phyloP scores from a whole-genome alignment of 1,284 basidiomycete species.

The Cryptococcus jaspeensis region DNA sequence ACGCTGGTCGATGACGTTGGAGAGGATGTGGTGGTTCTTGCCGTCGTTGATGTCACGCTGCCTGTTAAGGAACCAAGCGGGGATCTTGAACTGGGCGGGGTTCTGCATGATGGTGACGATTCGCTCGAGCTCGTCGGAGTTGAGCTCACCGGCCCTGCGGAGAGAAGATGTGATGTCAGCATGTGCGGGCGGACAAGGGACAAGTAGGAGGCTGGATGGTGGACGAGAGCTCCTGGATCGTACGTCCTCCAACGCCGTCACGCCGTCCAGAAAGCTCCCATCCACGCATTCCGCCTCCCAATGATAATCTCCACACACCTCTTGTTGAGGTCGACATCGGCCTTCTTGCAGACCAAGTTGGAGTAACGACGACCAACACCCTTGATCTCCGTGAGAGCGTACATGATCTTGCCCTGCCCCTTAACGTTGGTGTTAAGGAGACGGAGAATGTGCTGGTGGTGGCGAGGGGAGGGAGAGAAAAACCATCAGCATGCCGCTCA shows the following conservation, averaged over 20 bases:
- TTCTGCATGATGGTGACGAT: conserved; percentile 99
- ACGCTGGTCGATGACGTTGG: conserved; percentile 98
- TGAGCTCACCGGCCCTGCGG: conserved; percentile 88
- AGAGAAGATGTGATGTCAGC: background rate
- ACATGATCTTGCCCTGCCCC: conserved; percentile 93
- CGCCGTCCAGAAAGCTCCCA: background rate
- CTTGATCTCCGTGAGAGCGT: conserved; percentile 96
- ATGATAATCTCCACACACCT: conserved; percentile 63
- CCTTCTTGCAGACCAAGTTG: conserved; percentile 99
- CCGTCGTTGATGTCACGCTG: conserved; percentile 98
- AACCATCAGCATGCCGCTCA: background rate
- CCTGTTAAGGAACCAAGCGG: conserved; percentile 98
- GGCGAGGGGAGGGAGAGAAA: background rate
- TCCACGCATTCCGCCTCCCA: background rate
- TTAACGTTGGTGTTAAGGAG: conserved; percentile 99
- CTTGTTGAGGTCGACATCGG: conserved; percentile 98
- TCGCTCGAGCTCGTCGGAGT: conserved; percentile 97
- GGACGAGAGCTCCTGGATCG: background rate
- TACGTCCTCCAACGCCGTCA: background rate
- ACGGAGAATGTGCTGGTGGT: conserved; percentile 85
- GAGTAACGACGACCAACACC: conserved; percentile 99
- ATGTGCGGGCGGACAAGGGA: background rate
- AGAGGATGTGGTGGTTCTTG: conserved; percentile 94
- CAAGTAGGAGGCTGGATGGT: background rate
- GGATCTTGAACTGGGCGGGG: conserved; percentile 99